Evolutionary conservation across 1,139 yeast species (phyloP), one percentile per base, ranked within the genome.

Genomic region (Nakaseomyces uthaithaninus): DNA sequence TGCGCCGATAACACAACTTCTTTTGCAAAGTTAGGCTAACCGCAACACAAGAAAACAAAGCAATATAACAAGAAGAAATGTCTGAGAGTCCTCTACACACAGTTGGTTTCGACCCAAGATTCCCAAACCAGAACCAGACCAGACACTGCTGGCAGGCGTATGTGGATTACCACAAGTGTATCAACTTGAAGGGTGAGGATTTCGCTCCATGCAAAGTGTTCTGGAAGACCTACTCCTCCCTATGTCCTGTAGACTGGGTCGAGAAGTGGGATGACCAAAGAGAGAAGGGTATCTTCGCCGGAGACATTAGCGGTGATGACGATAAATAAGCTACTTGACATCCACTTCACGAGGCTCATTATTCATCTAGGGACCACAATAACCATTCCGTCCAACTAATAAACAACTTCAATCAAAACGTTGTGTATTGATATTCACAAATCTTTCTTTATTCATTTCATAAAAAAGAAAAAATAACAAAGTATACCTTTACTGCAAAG

Each of bases 91-190:
- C 56, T 53, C 72, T 83, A 63, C 84, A 78, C 54, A 83, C 94
- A 48, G 91, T 86, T 51, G 91, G 84, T 62, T 83, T 81, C 70
- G 91, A 84, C 68, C 82, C 94, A 59, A 80, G 95, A 69, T 86
- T 85, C 80, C 97, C 98, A 55, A 79, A 85, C 74, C 89, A 79
- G 67, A 91, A 89, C 78, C 98, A 89, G 70, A 83, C 95, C 60
- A 87, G 83, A 72, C 95, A 89, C 75, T 89, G 98, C 75, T 93
- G 93, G 78, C 97, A 89, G 72, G 75, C 93, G 53, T 91, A 89
- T 72, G 86, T 91, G 60, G 98, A 91, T 69, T 91, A 89, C 80
- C 91, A 84, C 81, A 89, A 87, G 70, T 91, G 98, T 73, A 77
- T 91, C 65, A 82, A 80, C 61, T 87, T 89, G 54, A 89, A 89